phyloP scores from a whole-genome alignment of 1,284 basidiomycete species.

The Pulchroboletus neoregius region DNA sequence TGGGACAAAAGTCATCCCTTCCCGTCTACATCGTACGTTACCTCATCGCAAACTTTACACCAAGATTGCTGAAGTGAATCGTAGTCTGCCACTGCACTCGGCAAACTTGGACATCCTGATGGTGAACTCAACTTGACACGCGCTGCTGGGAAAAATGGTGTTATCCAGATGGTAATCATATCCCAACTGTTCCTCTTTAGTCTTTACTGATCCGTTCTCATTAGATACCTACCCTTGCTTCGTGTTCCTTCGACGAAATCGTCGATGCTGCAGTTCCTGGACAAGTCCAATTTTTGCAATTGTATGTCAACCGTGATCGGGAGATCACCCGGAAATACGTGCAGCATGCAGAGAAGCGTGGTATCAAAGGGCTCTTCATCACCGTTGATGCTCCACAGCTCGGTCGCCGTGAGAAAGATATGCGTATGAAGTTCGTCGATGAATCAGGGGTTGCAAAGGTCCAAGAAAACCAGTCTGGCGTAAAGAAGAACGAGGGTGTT shows the following conservation, averaged over 20 bases:
- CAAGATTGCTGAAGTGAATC: neutral
- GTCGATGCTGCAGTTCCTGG: conserved; percentile 67
- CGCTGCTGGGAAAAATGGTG: conserved; percentile 51
- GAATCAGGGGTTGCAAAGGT: conserved; percentile 60
- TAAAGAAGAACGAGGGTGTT: conserved; percentile 84
- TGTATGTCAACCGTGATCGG: conserved; percentile 79
- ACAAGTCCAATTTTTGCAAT: conserved; percentile 72
- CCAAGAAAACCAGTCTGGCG: conserved; percentile 50
- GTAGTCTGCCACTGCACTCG: conserved; percentile 47
- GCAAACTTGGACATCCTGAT: conserved; percentile 63
- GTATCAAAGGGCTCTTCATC: conserved; percentile 82
- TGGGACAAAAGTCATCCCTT: conserved; percentile 53
- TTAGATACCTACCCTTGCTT: conserved; percentile 28
- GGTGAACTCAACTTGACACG: conserved; percentile 59
- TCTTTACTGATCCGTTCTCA: conserved; percentile 36
- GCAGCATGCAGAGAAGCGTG: conserved; percentile 75
- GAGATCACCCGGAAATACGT: conserved; percentile 78
- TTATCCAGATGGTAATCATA: conserved; percentile 54
- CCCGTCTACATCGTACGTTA: conserved; percentile 53
- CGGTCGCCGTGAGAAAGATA: conserved; percentile 87
- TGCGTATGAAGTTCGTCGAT: conserved; percentile 92
- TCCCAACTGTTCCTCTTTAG: neutral
- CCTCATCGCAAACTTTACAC: conserved; percentile 23
- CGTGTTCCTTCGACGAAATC: conserved; percentile 38
- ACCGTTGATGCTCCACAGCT: conserved; percentile 91